phyloP scores from a whole-genome alignment of 352 stramenopile genomes.

The Nothophytophthora sp. region DNA sequence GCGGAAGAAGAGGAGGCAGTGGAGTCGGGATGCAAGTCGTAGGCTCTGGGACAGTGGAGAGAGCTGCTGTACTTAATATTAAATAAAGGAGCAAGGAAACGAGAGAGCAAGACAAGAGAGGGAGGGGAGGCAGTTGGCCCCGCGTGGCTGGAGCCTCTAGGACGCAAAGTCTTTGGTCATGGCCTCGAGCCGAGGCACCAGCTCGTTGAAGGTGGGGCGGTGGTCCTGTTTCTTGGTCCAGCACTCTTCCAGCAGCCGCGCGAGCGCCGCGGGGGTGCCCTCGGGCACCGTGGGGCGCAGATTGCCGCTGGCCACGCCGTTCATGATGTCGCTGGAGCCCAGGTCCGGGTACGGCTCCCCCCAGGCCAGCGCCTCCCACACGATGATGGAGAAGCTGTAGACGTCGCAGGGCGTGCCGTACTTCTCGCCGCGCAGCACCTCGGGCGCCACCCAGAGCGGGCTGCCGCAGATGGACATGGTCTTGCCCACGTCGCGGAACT shows the following conservation, averaged over 20 bases:
- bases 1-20: slow-evolving; percentile 4
- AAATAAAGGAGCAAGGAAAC: slow-evolving; percentile 16
- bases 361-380: slow-evolving; percentile 85
- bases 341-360: slow-evolving; percentile 79
- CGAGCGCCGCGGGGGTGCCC: slow-evolving; percentile 54
- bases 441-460: slow-evolving; percentile 78
- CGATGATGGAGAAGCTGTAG: slow-evolving; percentile 91
- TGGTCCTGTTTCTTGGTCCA: slow-evolving; percentile 88
- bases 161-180: slow-evolving; percentile 76
- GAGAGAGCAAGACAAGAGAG: slow-evolving; percentile 1
- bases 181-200: slow-evolving; percentile 76
- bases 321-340: slow-evolving; percentile 86
- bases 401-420: slow-evolving; percentile 83
- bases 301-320: slow-evolving; percentile 75
- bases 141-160: slow-evolving; percentile 8
- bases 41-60: too few species aligned
- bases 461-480: slow-evolving; percentile 87
- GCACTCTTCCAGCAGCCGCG: slow-evolving; percentile 71
- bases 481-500: slow-evolving; percentile 86
- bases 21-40: too few species aligned
- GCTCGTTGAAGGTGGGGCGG: slow-evolving; percentile 79
- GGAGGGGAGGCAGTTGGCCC: neutral
- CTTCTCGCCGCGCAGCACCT: slow-evolving; percentile 81
- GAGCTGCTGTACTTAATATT: slow-evolving; percentile 30
- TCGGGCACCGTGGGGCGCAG: slow-evolving; percentile 73